Evolutionary conservation across 345 rosid species (phyloP), one percentile per base, ranked within the genome.

Genomic region (Arabis alpina): DNA sequence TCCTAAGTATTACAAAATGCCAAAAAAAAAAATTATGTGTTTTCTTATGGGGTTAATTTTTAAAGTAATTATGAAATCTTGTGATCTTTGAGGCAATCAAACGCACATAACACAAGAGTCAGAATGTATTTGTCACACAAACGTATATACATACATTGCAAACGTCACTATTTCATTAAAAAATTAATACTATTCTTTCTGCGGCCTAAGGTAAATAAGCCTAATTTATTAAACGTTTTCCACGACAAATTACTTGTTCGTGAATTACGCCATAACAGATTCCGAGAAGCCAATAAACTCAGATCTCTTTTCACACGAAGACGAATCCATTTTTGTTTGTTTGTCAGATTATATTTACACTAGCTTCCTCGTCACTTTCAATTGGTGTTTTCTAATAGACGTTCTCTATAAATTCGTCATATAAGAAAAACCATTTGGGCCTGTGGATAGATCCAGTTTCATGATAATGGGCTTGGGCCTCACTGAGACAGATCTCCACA

Each of bases 71-170:
- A 1, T 30, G 12, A 30, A 47, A 55, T 23, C 25, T 23, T 61
- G 23, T 19, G 70, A 44, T 54, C 41, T 44, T 72, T 55, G 70
- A 64, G 32, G 5, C 61, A 30, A 54, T 65, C 5, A 51, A 51
- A 12, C 3, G 1, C 39, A 50, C 54, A 60, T 43, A 43, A 45
- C 48, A 58, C 40, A 51, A 60, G 54, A 39, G 73, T 54, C 64
- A 30, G 51, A 68, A 68, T 68, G 70, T 62, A 75, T 62, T n/a
- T 75, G 60, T 47, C 62, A 62, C 59, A 62, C 65, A 68, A 68
- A 68, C 5, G 23, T 74, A 54, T 36, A 28, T 28, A 28, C 41
- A 68, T 69, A 37, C 70, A 68, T 63, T 58, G 15, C 48, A 9
- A 24, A 42, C 36, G 70, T 73, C 65, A 65, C 28, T 28, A 42